Percentiles rank a stretch among this genome's conserved stretches.
These are phyloP conservation scores for Westerdykella ornata DNA, from an alignment of 2,329 filamentous ascomycete species.

Conservation along the genomic window DNA sequence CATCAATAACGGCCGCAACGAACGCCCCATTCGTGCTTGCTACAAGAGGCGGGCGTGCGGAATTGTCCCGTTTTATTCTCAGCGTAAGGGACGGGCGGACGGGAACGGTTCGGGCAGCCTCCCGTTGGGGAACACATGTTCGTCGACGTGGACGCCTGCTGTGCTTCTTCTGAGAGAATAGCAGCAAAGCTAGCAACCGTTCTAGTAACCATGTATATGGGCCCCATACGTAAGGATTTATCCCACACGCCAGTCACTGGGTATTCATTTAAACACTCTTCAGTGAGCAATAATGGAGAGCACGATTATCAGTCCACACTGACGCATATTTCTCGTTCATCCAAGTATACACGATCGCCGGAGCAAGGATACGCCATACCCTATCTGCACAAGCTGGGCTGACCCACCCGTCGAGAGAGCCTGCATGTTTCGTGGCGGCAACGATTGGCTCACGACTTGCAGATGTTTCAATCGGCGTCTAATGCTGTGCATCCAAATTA, in stretches of 20 bases:
- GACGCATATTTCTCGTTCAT: too few relatives aligned
- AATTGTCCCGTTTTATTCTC: constrained; percentile 7
- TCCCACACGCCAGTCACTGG: neutral
- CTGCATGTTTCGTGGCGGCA: constrained; percentile 11
- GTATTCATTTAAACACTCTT: too few relatives aligned
- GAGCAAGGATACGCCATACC: neutral
- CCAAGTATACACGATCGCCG: constrained; percentile 1
- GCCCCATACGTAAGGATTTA: neutral
- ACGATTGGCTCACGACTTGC: constrained; percentile 14
- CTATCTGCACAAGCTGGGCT: constrained; percentile 4
- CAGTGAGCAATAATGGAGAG: too few relatives aligned
- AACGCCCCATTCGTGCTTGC: neutral
- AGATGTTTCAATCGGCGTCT: constrained; percentile 14
- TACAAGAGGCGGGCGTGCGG: neutral
- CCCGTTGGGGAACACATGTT: neutral
- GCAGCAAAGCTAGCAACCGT: neutral
- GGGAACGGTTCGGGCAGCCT: constrained; percentile 2
- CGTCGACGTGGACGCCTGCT: neutral
- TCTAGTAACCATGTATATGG: neutral
- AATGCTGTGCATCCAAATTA: constrained; percentile 7
- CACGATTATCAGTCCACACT: too few relatives aligned
- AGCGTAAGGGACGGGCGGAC: constrained; percentile 3
- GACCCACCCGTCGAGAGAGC: constrained; percentile 6
- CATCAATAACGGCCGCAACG: constrained; percentile 1
- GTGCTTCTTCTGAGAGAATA: too few relatives aligned